phyloP scores from a whole-genome alignment of 2,329 filamentous ascomycete genomes.

The Diaporthe amygdali region DNA sequence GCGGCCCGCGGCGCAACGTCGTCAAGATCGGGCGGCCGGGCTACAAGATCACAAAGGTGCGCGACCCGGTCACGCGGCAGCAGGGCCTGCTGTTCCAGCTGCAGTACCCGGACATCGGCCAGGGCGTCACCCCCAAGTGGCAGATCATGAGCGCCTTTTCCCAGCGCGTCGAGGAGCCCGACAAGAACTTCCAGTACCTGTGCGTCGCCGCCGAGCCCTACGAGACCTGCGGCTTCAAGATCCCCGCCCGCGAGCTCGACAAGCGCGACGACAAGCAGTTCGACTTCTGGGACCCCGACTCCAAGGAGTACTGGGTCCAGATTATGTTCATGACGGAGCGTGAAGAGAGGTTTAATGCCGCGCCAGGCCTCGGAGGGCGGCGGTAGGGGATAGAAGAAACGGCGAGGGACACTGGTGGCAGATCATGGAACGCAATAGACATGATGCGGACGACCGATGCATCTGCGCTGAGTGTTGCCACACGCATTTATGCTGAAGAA shows the following conservation, averaged over 20 bases:
- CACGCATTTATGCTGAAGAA: not conserved
- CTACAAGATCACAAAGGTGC: slow-evolving; percentile 97
- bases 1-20: slow-evolving; percentile 76
- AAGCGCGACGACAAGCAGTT: slow-evolving; percentile 87
- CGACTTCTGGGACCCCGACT: slow-evolving; percentile 93
- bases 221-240: slow-evolving; percentile 95
- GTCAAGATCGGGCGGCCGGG: slow-evolving; percentile 96
- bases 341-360: slow-evolving; percentile 82
- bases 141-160: slow-evolving; percentile 98
- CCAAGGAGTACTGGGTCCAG: slow-evolving; percentile 97
- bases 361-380: slow-evolving; percentile 62
- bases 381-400: slow-evolving; percentile 36
- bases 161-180: slow-evolving; percentile 92
- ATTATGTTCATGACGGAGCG: slow-evolving; percentile 98
- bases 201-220: slow-evolving; percentile 96
- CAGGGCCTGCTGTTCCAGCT: slow-evolving; percentile 94
- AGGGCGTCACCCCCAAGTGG: slow-evolving; percentile 78
- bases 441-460: not conserved
- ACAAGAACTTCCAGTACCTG: slow-evolving; percentile 94
- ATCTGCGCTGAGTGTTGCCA: not conserved
- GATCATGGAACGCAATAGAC: not conserved
- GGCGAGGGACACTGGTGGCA: not conserved
- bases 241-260: slow-evolving; percentile 93
- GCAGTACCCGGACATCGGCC: slow-evolving; percentile 88
- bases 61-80: slow-evolving; percentile 87